Evolutionary conservation across 139 green algal genomes (phyloP), one percentile per base, ranked within the genome.

Genomic region (Zygnema circumcarinatum): DNA sequence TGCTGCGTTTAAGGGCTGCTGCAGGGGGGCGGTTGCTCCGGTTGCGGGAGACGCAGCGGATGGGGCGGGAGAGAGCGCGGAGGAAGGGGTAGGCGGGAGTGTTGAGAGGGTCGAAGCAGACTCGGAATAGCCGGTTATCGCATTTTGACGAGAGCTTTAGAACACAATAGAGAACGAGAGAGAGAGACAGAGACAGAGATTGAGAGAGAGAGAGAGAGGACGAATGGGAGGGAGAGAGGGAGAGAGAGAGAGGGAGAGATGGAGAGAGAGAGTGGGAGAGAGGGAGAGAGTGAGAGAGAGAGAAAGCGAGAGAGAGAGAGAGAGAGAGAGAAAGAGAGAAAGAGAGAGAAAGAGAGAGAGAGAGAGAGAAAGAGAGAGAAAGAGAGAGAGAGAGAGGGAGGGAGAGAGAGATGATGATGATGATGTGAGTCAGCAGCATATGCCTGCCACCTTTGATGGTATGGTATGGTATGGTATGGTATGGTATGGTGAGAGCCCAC

Each of bases 121-220:
- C 79, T 36, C 79, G 79, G 79, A 86, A 86, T 29, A 86, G 79
- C 16, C 79, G 54, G 62, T 79, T 86, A 56, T 86, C 79, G 79
- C 79, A 86, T 56, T 86, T 86, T 36, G 79, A 86, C 79, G 79
- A 86, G 11, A 86, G 79, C 79, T 86, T 52, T 41, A 67, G n/a
- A 33, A 78, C 40, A 35, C 38, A 35, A 33, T 16, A 47, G 69
- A 47, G 69, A 47, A 35, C 69, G 69, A 20, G 69, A 35, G 69
- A 33, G 69, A 20, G 69, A 33, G 69, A 33, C 69, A 78, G 11
- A 11, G 20, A 11, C 69, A 78, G 69, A 11, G 20, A 33, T 16
- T 7, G 11, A 11, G 11, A 21, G 11, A n/a, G n/a, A n/a, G n/a
- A n/a, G n/a, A n/a, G n/a, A n/a, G n/a, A n/a, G n/a, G n/a, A n/a